A percentile compares a stretch with the other conserved stretches of the same genome.
Conservation (phyloP, 257 asterid genomes). For the Parsonsia alboflavescens region DNA sequence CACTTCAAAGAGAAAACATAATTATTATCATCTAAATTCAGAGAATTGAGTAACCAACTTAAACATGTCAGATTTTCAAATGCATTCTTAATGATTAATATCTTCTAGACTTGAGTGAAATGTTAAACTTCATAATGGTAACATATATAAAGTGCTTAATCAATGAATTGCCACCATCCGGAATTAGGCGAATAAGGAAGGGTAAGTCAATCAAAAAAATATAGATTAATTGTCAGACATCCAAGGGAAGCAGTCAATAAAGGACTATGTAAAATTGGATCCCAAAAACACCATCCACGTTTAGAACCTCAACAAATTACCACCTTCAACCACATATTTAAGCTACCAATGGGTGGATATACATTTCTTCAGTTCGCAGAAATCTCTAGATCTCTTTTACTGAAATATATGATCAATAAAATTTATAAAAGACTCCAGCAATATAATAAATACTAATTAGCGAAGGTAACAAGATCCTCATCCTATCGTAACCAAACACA, state of each 20-base stretch:
- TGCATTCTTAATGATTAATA: background rate
- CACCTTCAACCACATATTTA: too few relatives aligned
- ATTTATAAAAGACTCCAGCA: too few relatives aligned
- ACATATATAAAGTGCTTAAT: background rate
- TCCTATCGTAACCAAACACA: background rate
- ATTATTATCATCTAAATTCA: background rate
- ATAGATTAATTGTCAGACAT: background rate
- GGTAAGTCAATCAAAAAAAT: background rate
- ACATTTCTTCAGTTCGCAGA: background rate
- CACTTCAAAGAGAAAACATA: background rate
- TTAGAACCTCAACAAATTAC: background rate
- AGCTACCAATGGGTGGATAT: background rate
- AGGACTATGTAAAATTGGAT: background rate
- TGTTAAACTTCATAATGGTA: background rate
- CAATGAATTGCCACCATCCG: background rate
- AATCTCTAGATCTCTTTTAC: background rate
- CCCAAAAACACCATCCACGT: background rate
- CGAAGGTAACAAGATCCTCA: background rate
- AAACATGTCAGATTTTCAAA: background rate
- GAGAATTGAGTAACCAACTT: background rate
- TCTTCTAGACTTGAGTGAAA: background rate
- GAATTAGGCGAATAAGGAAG: background rate
- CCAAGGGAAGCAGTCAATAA: background rate
- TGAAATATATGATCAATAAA: background rate
- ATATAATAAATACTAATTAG: background rate